These are phyloP conservation scores for Zygosaccharomyces pseudobailii DNA, from an alignment of 1,139 yeast genomes.

Conservation along the genomic window DNA sequence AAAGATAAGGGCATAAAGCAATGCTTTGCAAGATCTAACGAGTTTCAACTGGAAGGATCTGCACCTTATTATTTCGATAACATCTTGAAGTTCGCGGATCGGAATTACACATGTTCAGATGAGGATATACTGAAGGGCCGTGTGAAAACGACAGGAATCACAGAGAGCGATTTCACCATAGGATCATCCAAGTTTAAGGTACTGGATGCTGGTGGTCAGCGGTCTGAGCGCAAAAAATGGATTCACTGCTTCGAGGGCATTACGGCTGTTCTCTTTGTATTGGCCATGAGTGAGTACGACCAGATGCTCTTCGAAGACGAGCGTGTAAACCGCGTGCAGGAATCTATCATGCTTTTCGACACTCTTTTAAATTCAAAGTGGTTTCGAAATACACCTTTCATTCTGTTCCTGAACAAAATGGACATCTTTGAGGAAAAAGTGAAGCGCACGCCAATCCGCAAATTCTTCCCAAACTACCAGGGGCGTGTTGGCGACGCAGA, in stretches of 20 bases:
- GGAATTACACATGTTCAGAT: constrained; percentile 66
- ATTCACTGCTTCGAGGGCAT: constrained; percentile 92
- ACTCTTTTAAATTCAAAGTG: constrained; percentile 80
- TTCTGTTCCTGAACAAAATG: constrained; percentile 80
- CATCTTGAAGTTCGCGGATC: constrained; percentile 57
- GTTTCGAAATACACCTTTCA: constrained; percentile 84
- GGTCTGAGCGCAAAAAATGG: constrained; percentile 94
- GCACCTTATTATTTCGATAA: constrained; percentile 74
- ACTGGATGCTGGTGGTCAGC: constrained; percentile 95
- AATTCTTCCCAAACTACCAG: constrained; percentile 67
- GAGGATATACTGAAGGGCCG: constrained; percentile 85
- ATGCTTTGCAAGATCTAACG: constrained; percentile 61
- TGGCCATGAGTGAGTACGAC: constrained; percentile 89
- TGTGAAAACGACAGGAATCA: constrained; percentile 92
- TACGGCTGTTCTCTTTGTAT: constrained; percentile 84
- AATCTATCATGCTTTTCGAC: constrained; percentile 78
- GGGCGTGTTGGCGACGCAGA: constrained; percentile 62
- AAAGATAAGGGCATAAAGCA: constrained; percentile 60
- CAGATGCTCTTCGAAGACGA: constrained; percentile 89
- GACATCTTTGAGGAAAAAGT: constrained; percentile 77
- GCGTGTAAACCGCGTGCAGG: constrained; percentile 85
- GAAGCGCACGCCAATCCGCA: constrained; percentile 54
- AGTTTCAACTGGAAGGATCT: constrained; percentile 78
- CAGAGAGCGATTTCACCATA: constrained; percentile 76
- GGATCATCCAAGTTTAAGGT: constrained; percentile 66